phyloP scores from a whole-genome alignment of 1,139 yeast species.

The Yamadazyma dushanensis region DNA sequence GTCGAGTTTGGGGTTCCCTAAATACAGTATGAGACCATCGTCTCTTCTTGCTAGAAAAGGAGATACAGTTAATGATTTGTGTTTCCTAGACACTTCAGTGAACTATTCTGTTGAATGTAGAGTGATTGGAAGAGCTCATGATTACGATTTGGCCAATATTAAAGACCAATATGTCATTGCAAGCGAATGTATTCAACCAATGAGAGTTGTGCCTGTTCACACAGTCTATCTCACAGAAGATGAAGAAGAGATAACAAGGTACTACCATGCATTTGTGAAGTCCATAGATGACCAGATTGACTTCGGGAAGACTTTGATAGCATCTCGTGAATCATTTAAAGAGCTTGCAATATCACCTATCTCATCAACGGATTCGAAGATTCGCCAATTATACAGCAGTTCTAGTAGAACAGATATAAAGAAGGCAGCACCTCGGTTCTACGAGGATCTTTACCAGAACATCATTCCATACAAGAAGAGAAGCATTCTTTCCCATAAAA shows the following conservation, averaged over 20 bases:
- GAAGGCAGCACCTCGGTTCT: slow-evolving; percentile 12
- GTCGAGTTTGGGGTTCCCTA: slow-evolving; percentile 38
- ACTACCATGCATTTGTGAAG: slow-evolving; percentile 38
- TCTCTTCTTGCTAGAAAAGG: slow-evolving; percentile 24
- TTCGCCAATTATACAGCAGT: slow-evolving; percentile 36
- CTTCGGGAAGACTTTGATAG: slow-evolving; percentile 25
- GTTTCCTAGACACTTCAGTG: slow-evolving; percentile 40
- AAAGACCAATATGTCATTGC: slow-evolving; percentile 42
- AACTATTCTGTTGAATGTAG: slow-evolving; percentile 43
- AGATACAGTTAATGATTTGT: slow-evolving; percentile 29
- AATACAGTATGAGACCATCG: slow-evolving; percentile 24
- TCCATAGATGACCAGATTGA: slow-evolving; percentile 32
- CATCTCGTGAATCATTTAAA: slow-evolving; percentile 9
- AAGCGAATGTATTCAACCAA: slow-evolving; percentile 32
- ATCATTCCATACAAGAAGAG: slow-evolving; percentile 36
- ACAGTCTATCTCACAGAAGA: slow-evolving; percentile 22
- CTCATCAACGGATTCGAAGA: slow-evolving; percentile 22
- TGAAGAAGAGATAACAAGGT: slow-evolving; percentile 25
- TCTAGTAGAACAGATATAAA: slow-evolving; percentile 14
- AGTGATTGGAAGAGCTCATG: slow-evolving; percentile 44
- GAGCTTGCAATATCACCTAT: slow-evolving; percentile 16
- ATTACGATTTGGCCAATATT: slow-evolving; percentile 23
- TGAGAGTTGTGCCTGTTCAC: slow-evolving; percentile 38
- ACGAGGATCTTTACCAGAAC: slow-evolving; percentile 32
- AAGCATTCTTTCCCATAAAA: slow-evolving; percentile 34